Percentiles rank a stretch among this genome's conserved stretches.
Evolutionary conservation across 2,329 filamentous ascomycete genomes (phyloP).

Genomic region (Paecilomyces formosus): DNA sequence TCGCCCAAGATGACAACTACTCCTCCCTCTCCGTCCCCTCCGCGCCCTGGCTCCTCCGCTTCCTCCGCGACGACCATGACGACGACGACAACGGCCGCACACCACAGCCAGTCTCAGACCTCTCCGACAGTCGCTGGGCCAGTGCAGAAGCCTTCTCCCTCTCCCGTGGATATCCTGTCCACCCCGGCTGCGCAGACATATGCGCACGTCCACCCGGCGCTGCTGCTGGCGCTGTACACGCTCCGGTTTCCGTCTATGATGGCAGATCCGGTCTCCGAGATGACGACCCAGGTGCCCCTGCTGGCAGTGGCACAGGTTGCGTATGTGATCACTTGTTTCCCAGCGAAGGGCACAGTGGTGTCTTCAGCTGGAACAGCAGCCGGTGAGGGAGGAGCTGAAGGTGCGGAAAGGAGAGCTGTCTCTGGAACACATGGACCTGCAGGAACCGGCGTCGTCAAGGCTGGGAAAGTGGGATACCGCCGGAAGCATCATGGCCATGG

Average conservation of each 20-base stretch:
- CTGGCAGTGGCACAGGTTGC: constrained; percentile 57
- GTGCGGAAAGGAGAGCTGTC: not conserved
- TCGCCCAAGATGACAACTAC: constrained; percentile 5
- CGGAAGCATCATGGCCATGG: constrained; percentile 13
- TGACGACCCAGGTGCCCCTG: constrained; percentile 55
- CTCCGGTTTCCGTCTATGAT: constrained; percentile 61
- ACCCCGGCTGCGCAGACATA: constrained; percentile 46
- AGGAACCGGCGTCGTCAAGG: not conserved
- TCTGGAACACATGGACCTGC: not conserved
- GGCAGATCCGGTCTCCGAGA: constrained; percentile 57
- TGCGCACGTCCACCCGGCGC: constrained; percentile 59
- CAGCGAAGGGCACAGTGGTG: constrained; percentile 37
- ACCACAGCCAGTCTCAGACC: constrained; percentile 6
- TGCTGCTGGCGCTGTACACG: constrained; percentile 59
- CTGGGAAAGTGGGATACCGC: constrained; percentile 13
- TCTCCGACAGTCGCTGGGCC: constrained; percentile 6
- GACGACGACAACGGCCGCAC: constrained; percentile 5
- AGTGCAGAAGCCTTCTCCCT: constrained; percentile 16
- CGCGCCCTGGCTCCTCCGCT: constrained; percentile 1
- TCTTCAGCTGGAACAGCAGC: not conserved
- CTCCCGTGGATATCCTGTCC: constrained; percentile 41
- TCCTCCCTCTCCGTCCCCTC: constrained; percentile 5
- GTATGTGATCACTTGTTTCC: constrained; percentile 54
- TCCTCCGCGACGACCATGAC: constrained; percentile 9
- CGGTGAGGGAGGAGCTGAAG: not conserved